phyloP scores from a whole-genome alignment of 1,284 basidiomycete species.

The Ceratobasidium sp. region DNA sequence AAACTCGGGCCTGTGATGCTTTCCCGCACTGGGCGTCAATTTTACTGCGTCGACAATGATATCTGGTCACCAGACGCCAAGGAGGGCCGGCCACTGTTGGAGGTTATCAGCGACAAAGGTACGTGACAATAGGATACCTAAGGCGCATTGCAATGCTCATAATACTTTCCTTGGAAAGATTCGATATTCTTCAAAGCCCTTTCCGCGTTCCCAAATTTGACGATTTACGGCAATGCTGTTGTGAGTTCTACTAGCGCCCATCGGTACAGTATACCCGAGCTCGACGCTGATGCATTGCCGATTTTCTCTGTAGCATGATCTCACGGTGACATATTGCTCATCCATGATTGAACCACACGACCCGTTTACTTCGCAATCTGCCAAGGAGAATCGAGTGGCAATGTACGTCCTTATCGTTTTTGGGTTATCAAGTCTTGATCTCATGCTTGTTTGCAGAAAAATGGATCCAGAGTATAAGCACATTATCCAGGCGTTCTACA shows the following conservation, averaged over 20 bases:
- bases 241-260: slow-evolving; percentile 52
- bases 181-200: slow-evolving; percentile 84
- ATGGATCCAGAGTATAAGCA: slow-evolving; percentile 69
- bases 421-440: background rate
- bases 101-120: slow-evolving; percentile 90
- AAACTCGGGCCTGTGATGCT: slow-evolving; percentile 79
- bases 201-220: slow-evolving; percentile 73
- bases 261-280: background rate
- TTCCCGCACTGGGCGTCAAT: slow-evolving; percentile 87
- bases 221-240: slow-evolving; percentile 88
- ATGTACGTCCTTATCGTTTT: slow-evolving; percentile 63
- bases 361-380: slow-evolving; percentile 71
- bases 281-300: slow-evolving; percentile 50
- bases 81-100: slow-evolving; percentile 75
- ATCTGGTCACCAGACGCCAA: slow-evolving; percentile 67
- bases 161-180: slow-evolving; percentile 59
- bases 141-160: background rate
- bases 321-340: slow-evolving; percentile 86
- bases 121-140: slow-evolving; percentile 52
- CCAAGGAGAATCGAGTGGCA: slow-evolving; percentile 66
- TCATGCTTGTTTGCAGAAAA: slow-evolving; percentile 60
- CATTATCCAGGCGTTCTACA: slow-evolving; percentile 66
- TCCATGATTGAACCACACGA: slow-evolving; percentile 79
- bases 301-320: slow-evolving; percentile 69
- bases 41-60: slow-evolving; percentile 75